phyloP scores from a whole-genome alignment of 108 stramenopile species.

The Hondaea fermentalgiana region DNA sequence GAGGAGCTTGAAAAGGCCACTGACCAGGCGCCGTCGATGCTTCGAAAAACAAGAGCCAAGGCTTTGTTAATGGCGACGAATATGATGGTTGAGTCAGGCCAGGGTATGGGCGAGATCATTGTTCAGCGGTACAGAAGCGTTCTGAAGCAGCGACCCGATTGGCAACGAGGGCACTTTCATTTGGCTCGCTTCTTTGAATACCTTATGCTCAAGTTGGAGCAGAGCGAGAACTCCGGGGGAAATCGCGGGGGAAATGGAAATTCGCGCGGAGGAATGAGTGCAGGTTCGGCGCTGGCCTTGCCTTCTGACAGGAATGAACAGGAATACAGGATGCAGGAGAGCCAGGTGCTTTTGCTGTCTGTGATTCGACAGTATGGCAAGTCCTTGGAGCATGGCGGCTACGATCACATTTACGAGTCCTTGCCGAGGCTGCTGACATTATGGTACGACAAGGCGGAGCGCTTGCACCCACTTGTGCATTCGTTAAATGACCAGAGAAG shows the following conservation, averaged over 20 bases:
- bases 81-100: background rate
- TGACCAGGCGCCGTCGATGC: background rate
- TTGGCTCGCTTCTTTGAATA: background rate
- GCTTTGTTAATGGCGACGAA: background rate
- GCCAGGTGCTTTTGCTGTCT: background rate
- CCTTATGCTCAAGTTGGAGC: background rate
- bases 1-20: background rate
- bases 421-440: slow-evolving; percentile 26
- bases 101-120: background rate
- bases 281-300: background rate
- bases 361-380: slow-evolving; percentile 15
- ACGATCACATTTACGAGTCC: slow-evolving; percentile 1
- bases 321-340: background rate
- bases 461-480: background rate
- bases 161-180: background rate
- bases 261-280: background rate
- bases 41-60: background rate
- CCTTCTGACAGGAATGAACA: background rate
- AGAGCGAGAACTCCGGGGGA: background rate
- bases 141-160: background rate
- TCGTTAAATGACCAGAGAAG: background rate
- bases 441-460: slow-evolving; percentile 1
- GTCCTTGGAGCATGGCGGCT: background rate
- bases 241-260: too few relatives aligned
- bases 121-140: background rate